Conservation (phyloP, 176 grass and related monocot species). For the Carex scoparia region DNA sequence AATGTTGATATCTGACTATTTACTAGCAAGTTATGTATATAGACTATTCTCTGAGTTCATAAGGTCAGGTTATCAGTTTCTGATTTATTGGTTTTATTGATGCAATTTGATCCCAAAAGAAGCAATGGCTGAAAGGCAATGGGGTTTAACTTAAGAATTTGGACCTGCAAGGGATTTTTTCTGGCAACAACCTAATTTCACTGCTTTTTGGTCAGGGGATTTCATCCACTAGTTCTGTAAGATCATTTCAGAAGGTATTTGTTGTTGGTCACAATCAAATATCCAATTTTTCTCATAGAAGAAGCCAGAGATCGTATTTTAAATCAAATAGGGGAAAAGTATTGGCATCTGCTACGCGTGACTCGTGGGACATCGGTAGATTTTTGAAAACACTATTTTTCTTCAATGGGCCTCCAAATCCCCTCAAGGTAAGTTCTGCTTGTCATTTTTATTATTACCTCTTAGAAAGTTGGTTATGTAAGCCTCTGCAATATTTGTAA, state of each 20-base stretch:
- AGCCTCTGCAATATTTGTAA: neutral
- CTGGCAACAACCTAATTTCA: neutral
- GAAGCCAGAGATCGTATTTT: conserved; percentile 8
- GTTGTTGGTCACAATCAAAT: conserved; percentile 37
- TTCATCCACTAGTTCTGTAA: conserved; percentile 31
- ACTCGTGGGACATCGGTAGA: conserved; percentile 88
- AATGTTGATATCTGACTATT: neutral
- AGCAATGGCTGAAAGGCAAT: neutral
- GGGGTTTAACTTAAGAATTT: neutral
- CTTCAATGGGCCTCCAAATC: conserved; percentile 92
- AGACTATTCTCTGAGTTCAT: neutral
- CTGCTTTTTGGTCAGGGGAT: conserved; percentile 35
- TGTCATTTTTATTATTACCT: neutral
- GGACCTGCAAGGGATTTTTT: neutral
- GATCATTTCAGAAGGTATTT: conserved; percentile 28
- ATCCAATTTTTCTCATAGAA: conserved; percentile 34
- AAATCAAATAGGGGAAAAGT: conserved; percentile 36
- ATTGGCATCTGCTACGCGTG: conserved; percentile 43
- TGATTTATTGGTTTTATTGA: neutral
- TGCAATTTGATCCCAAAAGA: neutral
- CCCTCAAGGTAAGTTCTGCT: conserved; percentile 53
- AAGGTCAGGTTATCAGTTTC: neutral
- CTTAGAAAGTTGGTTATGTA: neutral
- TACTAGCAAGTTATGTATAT: neutral
- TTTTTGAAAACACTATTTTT: conserved; percentile 84